Percentiles rank a stretch among this genome's conserved stretches.
Evolutionary conservation across 441 rosid genomes (phyloP).

Genomic region (Geranium incanum): DNA sequence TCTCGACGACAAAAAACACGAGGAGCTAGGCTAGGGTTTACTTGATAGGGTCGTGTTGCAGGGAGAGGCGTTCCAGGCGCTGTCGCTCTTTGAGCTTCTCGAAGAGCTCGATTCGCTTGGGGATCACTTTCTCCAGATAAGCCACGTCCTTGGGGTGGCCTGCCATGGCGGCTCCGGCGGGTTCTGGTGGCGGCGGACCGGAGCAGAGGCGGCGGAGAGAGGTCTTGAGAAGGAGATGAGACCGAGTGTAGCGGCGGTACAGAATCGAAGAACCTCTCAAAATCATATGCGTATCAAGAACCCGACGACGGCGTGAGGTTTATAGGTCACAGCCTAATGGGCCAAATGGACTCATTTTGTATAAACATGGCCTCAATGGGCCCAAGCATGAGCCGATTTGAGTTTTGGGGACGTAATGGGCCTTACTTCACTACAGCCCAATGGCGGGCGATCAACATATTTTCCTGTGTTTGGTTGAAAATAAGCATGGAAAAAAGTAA

Average conservation of each 20-base stretch:
- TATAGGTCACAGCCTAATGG: no score
- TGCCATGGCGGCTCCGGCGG: conserved; percentile 19
- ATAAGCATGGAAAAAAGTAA: no score
- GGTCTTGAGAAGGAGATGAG: conserved; percentile 8
- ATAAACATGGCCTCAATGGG: no score
- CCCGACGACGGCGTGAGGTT: no score
- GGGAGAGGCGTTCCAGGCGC: conserved; percentile 44
- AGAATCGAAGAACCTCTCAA: conserved; percentile 17
- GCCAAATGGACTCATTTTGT: no score
- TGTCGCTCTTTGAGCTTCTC: conserved; percentile 60
- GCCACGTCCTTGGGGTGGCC: conserved; percentile 48
- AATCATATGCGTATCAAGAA: not conserved
- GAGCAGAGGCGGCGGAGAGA: conserved; percentile 22
- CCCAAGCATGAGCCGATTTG: no score
- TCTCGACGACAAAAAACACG: not conserved
- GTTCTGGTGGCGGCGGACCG: conserved; percentile 28
- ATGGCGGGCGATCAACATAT: no score
- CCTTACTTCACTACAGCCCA: no score
- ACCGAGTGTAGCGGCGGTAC: conserved; percentile 27
- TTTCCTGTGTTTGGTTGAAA: no score
- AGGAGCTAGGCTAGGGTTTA: conserved; percentile 11
- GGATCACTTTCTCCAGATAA: conserved; percentile 52
- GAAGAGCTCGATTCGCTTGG: conserved; percentile 64
- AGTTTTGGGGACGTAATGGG: no score
- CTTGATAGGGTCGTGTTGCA: conserved; percentile 72